Evolutionary conservation across 73 alveolate genomes (phyloP), one percentile per base, ranked within the genome.

Genomic region (Effrenium voratum): DNA sequence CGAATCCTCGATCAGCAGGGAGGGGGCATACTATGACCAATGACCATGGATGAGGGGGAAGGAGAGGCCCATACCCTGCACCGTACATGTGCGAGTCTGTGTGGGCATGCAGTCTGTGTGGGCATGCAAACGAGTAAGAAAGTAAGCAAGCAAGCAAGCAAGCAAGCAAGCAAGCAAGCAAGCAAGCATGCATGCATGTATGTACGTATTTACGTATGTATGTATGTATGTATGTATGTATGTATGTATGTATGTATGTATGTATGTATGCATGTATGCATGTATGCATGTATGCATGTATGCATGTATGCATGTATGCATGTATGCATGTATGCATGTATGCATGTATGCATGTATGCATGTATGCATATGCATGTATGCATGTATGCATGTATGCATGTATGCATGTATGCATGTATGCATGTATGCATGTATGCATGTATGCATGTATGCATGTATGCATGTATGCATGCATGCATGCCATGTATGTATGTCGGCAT

Each of bases 161-260:
- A 13, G 66, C 66, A 73, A 6, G 84, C 40, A 36, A 26, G 84
- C 40, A 36, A 26, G 84, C 40, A 36, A 26, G 84, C 40, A 36
- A 26, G 84, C 40, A 36, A 4, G 84, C 40, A 36, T 73, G 84
- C 40, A 36, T 73, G 84, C 40, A 36, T 73, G 84, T 73, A 10
- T 73, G 84, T 73, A 36, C n/a, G 84, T 73, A 36, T 36, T 46
- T 73, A 40, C n/a, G 84, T 73, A 36, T 73, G 84, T 73, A 26
- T 73, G 84, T 73, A 36, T 73, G 84, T 73, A 36, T 15, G 52
- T 73, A 36, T 73, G 84, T 73, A 36, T 73, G 84, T 73, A 36
- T 36, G 84, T 73, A 10, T 73, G 52, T 75, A 1, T 75, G 85
- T 75, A 15, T 34, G 55, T 75, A 34, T 40, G 86, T 75, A 15